Evolutionary conservation across 2,329 filamentous ascomycete species (phyloP), one percentile per base, ranked within the genome.

Genomic region (Paraphoma chrysanthemicola): DNA sequence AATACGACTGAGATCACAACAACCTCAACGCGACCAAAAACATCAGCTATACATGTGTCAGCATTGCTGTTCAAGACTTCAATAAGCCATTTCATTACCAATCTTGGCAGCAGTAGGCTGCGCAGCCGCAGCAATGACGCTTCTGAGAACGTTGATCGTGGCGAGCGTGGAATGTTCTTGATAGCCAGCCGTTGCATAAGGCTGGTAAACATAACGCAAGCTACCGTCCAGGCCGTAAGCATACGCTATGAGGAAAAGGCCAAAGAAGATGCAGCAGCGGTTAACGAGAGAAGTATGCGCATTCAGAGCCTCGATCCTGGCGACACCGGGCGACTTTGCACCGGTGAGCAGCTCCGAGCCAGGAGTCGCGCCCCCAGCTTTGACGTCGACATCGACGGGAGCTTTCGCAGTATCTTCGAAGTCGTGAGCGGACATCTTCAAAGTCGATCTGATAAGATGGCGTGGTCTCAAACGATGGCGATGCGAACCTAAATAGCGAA

Each of bases 191-290:
- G 85, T 86, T 0, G 86, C 86, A 61, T 80, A 79, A 0, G 85
- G 81, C 77, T 85, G 60, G 6, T 63, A 67, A 0, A 55, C 44
- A 30, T 80, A 82, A 12, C 86, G 81, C 43, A 88, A 78, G 1
- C 79, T 83, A 23, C 83, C 59, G 18, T 67, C 62, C 18, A 89
- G 78, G 1, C 85, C 84, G 69, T 89, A 90, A 33, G 82, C 85
- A 70, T 88, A 90, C 10, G 86, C 83, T 51, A 89, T 77, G 31
- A 90, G 70, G 69, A 90, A 89, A 60, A 89, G 79, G 23, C 86
- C 80, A 9, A 83, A 66, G 73, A 89, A 89, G 69, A 90, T 81
- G 58, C 81, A 78, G 56, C 85, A 60, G 30, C 85, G 84, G 68
- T 89, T 85, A 12, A 63, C 56, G 4, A 74, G 59, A 16, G 82